These are phyloP conservation scores for Strigomonas galati DNA, from an alignment of 208 protist genomes.

Conservation along the genomic window DNA sequence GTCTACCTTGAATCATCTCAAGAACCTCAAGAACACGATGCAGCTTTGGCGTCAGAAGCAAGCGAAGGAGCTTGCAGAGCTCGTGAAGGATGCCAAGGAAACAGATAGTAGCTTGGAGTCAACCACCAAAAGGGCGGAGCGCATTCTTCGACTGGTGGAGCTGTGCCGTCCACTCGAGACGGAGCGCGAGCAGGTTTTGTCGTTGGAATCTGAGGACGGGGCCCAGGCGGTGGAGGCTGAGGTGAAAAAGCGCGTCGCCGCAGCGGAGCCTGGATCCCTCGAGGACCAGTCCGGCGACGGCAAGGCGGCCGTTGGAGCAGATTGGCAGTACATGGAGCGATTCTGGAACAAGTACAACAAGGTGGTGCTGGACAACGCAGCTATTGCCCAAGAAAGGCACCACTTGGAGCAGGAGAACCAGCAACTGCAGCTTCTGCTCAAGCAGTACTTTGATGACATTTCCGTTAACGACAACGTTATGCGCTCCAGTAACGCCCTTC, in stretches of 20 bases:
- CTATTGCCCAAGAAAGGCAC: slow-evolving; percentile 87
- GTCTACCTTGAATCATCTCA: slow-evolving; percentile 86
- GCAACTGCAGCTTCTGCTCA: slow-evolving; percentile 86
- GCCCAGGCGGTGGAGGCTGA: slow-evolving; percentile 74
- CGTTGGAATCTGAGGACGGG: slow-evolving; percentile 77
- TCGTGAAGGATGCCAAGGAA: slow-evolving; percentile 87
- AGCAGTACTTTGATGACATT: slow-evolving; percentile 95
- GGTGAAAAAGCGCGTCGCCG: slow-evolving; percentile 45
- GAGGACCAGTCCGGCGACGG: slow-evolving; percentile 20
- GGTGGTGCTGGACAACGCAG: slow-evolving; percentile 92
- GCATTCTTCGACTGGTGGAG: slow-evolving; percentile 92
- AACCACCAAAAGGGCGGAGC: slow-evolving; percentile 73
- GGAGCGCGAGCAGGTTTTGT: slow-evolving; percentile 93
- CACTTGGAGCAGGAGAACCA: slow-evolving; percentile 90
- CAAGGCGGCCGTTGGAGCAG: slow-evolving; percentile 36
- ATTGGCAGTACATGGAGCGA: slow-evolving; percentile 91
- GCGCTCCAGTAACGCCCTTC: slow-evolving; percentile 52
- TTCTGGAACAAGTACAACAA: slow-evolving; percentile 97
- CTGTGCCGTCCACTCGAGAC: slow-evolving; percentile 93
- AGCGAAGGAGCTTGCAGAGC: slow-evolving; percentile 72
- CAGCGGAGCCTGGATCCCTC: slow-evolving; percentile 25
- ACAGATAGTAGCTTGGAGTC: slow-evolving; percentile 71
- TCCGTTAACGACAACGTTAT: slow-evolving; percentile 93
- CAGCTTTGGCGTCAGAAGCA: slow-evolving; percentile 89
- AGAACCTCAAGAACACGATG: slow-evolving; percentile 94